phyloP scores from a whole-genome alignment of 306 rosid genomes.

The Fragaria nilgerrensis region DNA sequence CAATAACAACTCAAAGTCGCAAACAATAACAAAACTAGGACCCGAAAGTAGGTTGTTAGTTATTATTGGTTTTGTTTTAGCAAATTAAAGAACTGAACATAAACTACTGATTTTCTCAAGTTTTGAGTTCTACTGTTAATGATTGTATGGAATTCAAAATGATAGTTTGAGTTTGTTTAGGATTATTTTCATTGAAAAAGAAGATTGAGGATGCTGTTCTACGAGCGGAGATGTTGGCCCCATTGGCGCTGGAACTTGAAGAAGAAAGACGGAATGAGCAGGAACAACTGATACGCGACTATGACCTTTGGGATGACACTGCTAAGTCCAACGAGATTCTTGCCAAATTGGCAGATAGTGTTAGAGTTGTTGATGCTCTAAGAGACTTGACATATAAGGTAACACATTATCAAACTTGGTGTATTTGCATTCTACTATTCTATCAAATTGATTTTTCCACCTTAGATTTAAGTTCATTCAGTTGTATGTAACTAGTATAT shows the following conservation, averaged over 20 bases:
- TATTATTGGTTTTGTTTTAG: background rate
- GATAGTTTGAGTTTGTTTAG: conserved; percentile 32
- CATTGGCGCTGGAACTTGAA: conserved; percentile 68
- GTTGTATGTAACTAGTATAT: background rate
- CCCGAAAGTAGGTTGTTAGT: background rate
- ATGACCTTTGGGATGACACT: conserved; percentile 76
- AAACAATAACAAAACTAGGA: background rate
- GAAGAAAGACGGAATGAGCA: conserved; percentile 62
- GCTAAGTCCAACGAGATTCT: conserved; percentile 65
- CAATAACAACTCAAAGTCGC: too few species aligned
- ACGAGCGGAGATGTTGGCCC: conserved; percentile 70
- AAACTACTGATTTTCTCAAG: background rate
- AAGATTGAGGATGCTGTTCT: conserved; percentile 72
- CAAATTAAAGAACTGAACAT: background rate
- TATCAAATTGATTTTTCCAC: background rate
- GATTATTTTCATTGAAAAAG: conserved; percentile 71
- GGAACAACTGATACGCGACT: conserved; percentile 63
- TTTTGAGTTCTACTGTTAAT: background rate
- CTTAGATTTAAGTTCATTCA: background rate
- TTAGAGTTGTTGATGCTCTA: conserved; percentile 69
- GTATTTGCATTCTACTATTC: background rate
- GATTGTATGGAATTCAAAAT: conserved; percentile 14
- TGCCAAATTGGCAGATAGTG: conserved; percentile 66
- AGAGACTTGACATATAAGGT: conserved; percentile 81
- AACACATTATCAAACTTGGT: conserved; percentile 13